Conservation (phyloP, 108 stramenopile species). For the Pseudonitzschia multiseries region DNA sequence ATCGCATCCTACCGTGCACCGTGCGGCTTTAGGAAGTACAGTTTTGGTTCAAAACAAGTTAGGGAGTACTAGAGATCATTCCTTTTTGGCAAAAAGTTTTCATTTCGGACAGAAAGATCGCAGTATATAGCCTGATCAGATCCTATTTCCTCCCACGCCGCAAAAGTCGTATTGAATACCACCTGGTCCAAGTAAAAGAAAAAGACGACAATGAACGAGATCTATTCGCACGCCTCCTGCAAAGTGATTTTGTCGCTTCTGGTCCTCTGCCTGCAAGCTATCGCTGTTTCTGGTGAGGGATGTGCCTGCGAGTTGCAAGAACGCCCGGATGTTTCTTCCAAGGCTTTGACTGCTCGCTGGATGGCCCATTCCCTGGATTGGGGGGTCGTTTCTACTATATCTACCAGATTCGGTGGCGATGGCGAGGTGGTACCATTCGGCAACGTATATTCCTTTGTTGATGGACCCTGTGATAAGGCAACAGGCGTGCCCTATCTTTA, state of each 20-base stretch:
- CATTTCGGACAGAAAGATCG: no score
- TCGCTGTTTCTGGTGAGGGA: constrained; percentile 8
- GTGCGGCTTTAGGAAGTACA: no score
- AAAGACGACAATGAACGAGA: background rate
- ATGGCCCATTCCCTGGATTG: constrained; percentile 61
- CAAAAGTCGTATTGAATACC: background rate
- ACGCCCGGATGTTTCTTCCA: constrained; percentile 34
- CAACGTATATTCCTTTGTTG: constrained; percentile 60
- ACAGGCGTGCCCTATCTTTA: constrained; percentile 65
- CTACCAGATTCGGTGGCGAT: constrained; percentile 25
- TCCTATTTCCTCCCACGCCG: background rate
- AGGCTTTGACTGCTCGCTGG: constrained; percentile 57
- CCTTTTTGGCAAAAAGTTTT: no score
- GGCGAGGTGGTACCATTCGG: constrained; percentile 44
- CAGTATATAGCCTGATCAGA: no score
- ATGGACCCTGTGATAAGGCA: constrained; percentile 51
- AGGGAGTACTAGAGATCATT: no score
- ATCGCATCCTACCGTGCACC: no score
- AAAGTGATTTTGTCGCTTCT: background rate
- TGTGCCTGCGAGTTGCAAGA: constrained; percentile 35
- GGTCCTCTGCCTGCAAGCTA: background rate
- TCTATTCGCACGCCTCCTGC: background rate
- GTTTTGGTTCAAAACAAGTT: no score
- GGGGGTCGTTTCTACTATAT: constrained; percentile 54
- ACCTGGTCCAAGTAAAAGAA: background rate